Conservation (phyloP, 345 rosid genomes). For the Nasturtium officinale region DNA sequence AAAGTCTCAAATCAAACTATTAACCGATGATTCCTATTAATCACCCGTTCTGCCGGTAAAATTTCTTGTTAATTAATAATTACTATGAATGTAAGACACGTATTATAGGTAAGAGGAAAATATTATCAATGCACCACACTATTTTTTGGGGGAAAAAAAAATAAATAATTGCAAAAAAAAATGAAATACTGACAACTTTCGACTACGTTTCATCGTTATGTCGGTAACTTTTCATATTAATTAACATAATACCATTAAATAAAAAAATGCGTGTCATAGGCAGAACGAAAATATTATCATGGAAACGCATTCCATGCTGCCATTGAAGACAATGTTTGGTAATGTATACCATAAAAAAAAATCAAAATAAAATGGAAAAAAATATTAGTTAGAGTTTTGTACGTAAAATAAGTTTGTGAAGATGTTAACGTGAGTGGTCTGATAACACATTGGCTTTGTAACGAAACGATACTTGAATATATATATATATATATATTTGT, state of each 20-base stretch:
- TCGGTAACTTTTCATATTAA: neutral
- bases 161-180: no score
- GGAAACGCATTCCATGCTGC: neutral
- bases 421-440: conserved; percentile 32
- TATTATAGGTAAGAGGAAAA: neutral
- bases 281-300: neutral
- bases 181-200: neutral
- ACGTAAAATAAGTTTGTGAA: neutral
- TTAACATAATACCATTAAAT: neutral
- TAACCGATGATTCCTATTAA: neutral
- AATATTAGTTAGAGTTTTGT: no score
- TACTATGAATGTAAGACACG: neutral
- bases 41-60: neutral
- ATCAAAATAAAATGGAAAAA: no score
- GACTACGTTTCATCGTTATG: neutral
- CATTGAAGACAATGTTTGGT: no score
- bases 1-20: neutral
- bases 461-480: conserved; percentile 12
- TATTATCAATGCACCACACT: neutral
- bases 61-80: neutral
- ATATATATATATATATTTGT: neutral
- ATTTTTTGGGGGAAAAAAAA: no score
- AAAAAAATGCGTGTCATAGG: neutral
- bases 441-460: conserved; percentile 29
- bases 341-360: no score